These are phyloP conservation scores for Blastobotrys chiropterorum DNA, from an alignment of 805 yeast species.

Conservation along the genomic window DNA sequence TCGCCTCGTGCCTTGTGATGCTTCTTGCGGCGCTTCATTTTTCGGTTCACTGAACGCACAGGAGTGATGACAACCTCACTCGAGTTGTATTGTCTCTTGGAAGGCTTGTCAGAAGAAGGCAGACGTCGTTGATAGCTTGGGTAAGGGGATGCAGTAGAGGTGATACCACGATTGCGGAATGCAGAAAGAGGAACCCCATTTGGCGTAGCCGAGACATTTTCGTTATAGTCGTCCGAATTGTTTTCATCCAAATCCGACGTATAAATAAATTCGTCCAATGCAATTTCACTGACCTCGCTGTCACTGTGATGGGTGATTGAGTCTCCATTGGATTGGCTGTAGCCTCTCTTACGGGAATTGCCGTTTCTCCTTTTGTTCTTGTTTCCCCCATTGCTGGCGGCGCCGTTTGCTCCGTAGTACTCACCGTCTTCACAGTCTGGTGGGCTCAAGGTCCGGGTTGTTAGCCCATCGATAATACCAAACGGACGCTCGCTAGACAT, in stretches of 20 bases:
- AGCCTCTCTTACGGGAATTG: slow-evolving; percentile 2
- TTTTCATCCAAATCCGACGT: slow-evolving; percentile 78
- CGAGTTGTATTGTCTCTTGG: slow-evolving; percentile 9
- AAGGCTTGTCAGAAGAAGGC: slow-evolving; percentile 13
- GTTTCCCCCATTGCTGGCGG: background rate
- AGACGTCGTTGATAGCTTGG: slow-evolving; percentile 20
- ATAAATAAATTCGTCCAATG: slow-evolving; percentile 77
- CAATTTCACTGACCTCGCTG: slow-evolving; percentile 40
- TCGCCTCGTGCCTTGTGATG: slow-evolving; percentile 8
- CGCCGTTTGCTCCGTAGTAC: slow-evolving; percentile 2
- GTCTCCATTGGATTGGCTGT: slow-evolving; percentile 6
- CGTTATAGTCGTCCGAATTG: slow-evolving; percentile 35
- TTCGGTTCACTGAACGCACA: slow-evolving; percentile 17
- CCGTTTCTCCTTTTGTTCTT: background rate
- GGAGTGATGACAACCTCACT: slow-evolving; percentile 29
- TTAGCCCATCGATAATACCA: slow-evolving; percentile 90
- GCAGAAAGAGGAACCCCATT: slow-evolving; percentile 75
- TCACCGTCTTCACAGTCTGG: slow-evolving; percentile 21
- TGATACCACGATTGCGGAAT: slow-evolving; percentile 71
- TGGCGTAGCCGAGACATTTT: slow-evolving; percentile 26
- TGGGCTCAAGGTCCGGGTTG: slow-evolving; percentile 75
- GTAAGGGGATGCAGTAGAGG: slow-evolving; percentile 8
- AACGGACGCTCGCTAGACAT: slow-evolving; percentile 72
- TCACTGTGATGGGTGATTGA: slow-evolving; percentile 19
- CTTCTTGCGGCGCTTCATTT: slow-evolving; percentile 15